A percentile compares a stretch with the other conserved stretches of the same genome.
Evolutionary conservation across 768 basidiomycete species (phyloP).

Genomic region (Sarcomyxa edulis): DNA sequence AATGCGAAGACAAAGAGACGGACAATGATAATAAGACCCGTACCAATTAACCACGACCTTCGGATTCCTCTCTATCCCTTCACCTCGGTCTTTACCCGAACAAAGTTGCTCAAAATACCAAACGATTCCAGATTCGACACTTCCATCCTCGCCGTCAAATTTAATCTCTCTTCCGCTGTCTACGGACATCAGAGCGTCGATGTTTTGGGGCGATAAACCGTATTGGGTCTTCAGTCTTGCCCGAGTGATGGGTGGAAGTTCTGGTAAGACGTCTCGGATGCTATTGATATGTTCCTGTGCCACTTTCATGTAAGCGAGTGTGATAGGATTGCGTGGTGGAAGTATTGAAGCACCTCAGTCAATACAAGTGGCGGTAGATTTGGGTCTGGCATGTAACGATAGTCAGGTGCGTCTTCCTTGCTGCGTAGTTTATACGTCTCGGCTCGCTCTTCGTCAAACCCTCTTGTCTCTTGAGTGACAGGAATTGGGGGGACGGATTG

Average conservation of each 20-base stretch:
- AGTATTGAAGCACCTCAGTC: conserved; percentile 40
- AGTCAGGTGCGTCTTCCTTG: conserved; percentile 95
- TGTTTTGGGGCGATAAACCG: conserved; percentile 53
- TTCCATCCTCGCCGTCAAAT: conserved; percentile 47
- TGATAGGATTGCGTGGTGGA: too few species aligned
- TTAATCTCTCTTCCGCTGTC: conserved; percentile 60
- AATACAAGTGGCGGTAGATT: conserved; percentile 77
- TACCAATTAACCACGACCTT: conserved; percentile 85
- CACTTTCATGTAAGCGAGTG: too few species aligned
- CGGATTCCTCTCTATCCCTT: conserved; percentile 42
- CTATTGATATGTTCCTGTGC: conserved; percentile 59
- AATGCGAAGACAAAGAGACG: too few species aligned
- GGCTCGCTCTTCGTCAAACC: conserved; percentile 77
- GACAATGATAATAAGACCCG: conserved; percentile 13
- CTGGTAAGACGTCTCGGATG: conserved; percentile 56
- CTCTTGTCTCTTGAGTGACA: conserved; percentile 84
- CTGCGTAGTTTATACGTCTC: conserved; percentile 79
- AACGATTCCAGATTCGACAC: conserved; percentile 43
- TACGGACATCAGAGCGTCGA: conserved; percentile 70
- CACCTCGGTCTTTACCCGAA: conserved; percentile 15
- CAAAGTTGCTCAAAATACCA: conserved; percentile 78
- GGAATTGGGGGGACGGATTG: conserved; percentile 23
- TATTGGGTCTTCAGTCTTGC: conserved; percentile 46
- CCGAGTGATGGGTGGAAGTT: conserved; percentile 65
- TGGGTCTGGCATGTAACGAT: conserved; percentile 97